Conservation (phyloP, 345 rosid species). For the Isatis tinctoria region DNA sequence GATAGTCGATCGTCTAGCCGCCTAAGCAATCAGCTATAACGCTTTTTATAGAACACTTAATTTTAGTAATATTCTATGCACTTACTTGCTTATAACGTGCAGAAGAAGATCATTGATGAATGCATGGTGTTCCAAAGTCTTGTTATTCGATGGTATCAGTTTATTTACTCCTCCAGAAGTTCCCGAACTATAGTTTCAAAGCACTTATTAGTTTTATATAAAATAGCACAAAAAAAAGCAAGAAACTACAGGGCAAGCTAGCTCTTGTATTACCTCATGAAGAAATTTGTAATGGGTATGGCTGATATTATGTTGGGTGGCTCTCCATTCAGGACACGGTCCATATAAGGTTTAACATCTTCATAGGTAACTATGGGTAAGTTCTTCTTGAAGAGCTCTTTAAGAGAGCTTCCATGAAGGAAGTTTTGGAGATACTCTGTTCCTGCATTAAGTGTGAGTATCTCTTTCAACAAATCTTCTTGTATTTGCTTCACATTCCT, state of each 20-base stretch:
- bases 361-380: conserved; percentile 64
- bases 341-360: conserved; percentile 49
- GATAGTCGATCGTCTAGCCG: too few species aligned
- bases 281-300: background rate
- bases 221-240: background rate
- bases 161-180: conserved; percentile 66
- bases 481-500: background rate
- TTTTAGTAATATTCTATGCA: background rate
- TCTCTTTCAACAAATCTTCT: background rate
- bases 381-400: conserved; percentile 42
- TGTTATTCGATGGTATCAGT: conserved; percentile 47
- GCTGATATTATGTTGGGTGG: background rate
- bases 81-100: conserved; percentile 2
- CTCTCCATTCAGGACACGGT: conserved; percentile 54
- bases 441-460: too few species aligned
- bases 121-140: background rate
- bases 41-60: too few species aligned
- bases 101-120: background rate
- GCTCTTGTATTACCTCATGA: background rate
- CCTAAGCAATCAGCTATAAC: too few species aligned
- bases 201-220: background rate
- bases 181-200: conserved; percentile 44
- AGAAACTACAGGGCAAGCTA: background rate
- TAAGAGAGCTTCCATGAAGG: conserved; percentile 37
- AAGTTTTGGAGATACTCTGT: too few species aligned